Percentiles rank a stretch among this genome's conserved stretches.
These are phyloP conservation scores for Boletus coccyginus DNA, from an alignment of 768 basidiomycete species.

Conservation along the genomic window DNA sequence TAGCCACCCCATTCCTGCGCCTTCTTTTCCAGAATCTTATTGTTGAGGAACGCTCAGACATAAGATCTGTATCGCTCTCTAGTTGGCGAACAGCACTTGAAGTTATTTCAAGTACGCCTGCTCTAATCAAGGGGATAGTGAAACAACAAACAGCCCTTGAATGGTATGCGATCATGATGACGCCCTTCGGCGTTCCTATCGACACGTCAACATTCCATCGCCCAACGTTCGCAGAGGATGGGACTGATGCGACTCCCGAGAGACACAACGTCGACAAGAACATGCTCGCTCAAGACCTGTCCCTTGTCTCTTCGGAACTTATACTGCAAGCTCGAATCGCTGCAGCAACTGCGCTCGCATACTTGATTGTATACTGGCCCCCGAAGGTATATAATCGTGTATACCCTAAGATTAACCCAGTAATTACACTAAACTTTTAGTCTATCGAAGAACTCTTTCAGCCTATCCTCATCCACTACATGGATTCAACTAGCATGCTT, in stretches of 20 bases:
- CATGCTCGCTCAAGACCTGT: constrained; percentile 87
- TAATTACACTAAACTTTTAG: constrained; percentile 16
- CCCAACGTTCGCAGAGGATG: constrained; percentile 49
- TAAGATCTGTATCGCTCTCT: constrained; percentile 66
- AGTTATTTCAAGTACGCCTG: constrained; percentile 45
- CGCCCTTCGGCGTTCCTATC: constrained; percentile 79
- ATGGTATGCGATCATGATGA: constrained; percentile 90
- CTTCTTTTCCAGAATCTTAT: constrained; percentile 93
- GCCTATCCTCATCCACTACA: constrained; percentile 73
- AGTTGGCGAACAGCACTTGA: constrained; percentile 75
- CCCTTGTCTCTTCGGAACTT: constrained; percentile 72
- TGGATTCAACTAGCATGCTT: constrained; percentile 86
- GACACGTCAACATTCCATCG: constrained; percentile 68
- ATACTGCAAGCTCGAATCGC: constrained; percentile 79
- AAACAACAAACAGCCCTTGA: constrained; percentile 63
- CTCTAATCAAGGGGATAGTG: constrained; percentile 51
- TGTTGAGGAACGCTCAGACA: constrained; percentile 84
- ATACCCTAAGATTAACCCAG: background rate
- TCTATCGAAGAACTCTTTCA: constrained; percentile 66
- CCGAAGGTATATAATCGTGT: constrained; percentile 38
- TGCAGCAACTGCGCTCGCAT: constrained; percentile 73
- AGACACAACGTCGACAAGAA: constrained; percentile 96
- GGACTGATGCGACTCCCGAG: constrained; percentile 46
- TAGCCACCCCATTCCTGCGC: constrained; percentile 69
- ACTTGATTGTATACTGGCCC: constrained; percentile 68